Evolutionary conservation across 305 asterid species (phyloP).

Genomic region (Solanum hybrid): DNA sequence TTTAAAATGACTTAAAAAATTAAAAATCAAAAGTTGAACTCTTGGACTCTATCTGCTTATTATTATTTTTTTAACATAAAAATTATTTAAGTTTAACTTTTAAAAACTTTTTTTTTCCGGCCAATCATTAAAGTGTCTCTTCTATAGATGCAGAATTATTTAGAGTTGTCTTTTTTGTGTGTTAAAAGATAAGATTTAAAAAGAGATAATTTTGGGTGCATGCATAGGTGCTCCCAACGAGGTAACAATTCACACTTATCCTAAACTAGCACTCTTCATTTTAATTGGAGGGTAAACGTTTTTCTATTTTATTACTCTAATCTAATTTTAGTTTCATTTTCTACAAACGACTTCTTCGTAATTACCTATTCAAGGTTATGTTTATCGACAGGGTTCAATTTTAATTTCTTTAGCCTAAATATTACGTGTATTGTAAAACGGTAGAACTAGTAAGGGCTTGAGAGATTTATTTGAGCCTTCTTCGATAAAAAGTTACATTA

Average conservation of each 20-base stretch:
- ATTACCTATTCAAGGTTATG: neutral
- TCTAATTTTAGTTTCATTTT: neutral
- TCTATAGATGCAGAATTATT: neutral
- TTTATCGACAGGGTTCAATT: neutral
- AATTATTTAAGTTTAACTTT: neutral
- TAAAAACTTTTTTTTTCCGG: too few species aligned
- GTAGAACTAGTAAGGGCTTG: neutral
- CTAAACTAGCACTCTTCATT: constrained; percentile 1
- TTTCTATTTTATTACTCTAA: neutral
- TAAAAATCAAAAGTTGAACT: neutral
- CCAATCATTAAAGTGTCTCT: neutral
- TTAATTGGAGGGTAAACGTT: neutral
- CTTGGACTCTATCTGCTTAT: neutral
- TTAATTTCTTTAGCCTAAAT: neutral
- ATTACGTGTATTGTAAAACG: neutral
- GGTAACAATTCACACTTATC: constrained; percentile 16
- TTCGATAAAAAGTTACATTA: too few species aligned
- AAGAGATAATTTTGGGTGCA: constrained; percentile 1
- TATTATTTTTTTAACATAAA: neutral
- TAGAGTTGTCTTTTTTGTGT: neutral
- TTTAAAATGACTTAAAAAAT: too few species aligned
- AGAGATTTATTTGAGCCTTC: neutral
- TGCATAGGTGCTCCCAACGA: constrained; percentile 16
- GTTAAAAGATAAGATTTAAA: neutral
- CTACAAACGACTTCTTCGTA: neutral